Evolutionary conservation across 2,329 filamentous ascomycete genomes (phyloP).

Genomic region (Madurella fahalii): DNA sequence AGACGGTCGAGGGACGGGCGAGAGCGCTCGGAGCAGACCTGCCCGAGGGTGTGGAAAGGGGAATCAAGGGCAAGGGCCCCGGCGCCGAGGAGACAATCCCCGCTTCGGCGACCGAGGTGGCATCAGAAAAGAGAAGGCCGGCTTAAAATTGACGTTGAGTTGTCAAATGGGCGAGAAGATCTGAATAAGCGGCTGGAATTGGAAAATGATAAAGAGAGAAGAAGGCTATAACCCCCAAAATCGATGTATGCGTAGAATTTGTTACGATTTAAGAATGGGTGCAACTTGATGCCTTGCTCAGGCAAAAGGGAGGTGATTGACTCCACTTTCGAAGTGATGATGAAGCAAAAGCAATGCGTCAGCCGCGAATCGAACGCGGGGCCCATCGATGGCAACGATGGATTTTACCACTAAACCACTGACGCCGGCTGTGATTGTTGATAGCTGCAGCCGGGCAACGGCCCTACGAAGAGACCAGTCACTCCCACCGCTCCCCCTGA

Average conservation of each 20-base stretch:
- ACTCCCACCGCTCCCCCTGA: too few relatives aligned
- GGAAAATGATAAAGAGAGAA: neutral
- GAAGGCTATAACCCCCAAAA: too few relatives aligned
- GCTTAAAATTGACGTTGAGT: neutral
- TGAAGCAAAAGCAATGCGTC: constrained; percentile 18
- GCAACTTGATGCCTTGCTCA: too few relatives aligned
- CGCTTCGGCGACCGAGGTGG: constrained; percentile 17
- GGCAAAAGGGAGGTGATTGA: neutral
- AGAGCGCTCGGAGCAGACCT: constrained; percentile 30
- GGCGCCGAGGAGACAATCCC: constrained; percentile 19
- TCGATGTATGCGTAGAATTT: too few relatives aligned
- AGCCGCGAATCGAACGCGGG: constrained; percentile 28
- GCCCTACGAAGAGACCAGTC: too few relatives aligned
- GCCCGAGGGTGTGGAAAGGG: constrained; percentile 17
- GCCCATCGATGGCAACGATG: constrained; percentile 51
- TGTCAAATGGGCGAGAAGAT: neutral
- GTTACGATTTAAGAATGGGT: too few relatives aligned
- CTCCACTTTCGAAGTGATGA: neutral
- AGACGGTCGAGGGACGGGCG: constrained; percentile 22
- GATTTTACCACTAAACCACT: constrained; percentile 52
- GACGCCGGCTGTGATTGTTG: constrained; percentile 12
- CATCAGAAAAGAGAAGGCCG: constrained; percentile 14
- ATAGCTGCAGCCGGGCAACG: neutral
- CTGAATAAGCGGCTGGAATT: neutral
- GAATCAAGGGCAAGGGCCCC: constrained; percentile 16